Evolutionary conservation across 352 stramenopile genomes (phyloP), one percentile per base, ranked within the genome.

Genomic region (Plasmopara halstedii): DNA sequence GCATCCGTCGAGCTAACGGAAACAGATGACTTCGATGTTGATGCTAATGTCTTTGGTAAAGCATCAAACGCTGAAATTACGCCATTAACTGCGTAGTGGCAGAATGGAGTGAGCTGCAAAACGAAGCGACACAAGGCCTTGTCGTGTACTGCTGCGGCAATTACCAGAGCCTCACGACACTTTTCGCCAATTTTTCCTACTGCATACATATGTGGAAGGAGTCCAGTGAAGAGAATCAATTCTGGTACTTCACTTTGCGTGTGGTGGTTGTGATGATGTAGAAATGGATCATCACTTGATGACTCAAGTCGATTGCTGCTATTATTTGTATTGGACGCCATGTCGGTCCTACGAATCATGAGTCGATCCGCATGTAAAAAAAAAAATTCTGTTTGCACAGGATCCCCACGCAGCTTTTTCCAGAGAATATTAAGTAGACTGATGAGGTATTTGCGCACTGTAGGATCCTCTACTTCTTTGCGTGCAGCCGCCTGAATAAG

Each of bases 381-480:
- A 52, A 94, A 94, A 50, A 94, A 88, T 43, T 94, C 82, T 14
- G 77, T 91, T 64, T 94, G 82, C 27, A 91, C 80, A 3, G 79
- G 82, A 35, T 94, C 78, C 27, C 68, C 67, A 14, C 76, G 77
- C 47, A 94, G 59, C 35, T 94, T 94, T 54, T 90, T 88, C 82
- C 82, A 94, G 10, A 94, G 41, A 6, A 82, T 67, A 46, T 94
- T 87, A 15, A 94, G 70, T 42, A 90, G 52, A 21, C 53, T 85
- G 54, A 94, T 75, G 19, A 94, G 63, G 37, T 81, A 88, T 54
- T 94, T 91, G 44, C 79, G 76, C 14, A 88, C 78, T n/a, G 86
- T 64, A 1, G 75, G 67, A 53, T 94, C 82, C 32, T 90, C 76
- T 27, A 94, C 75, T 42, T 91, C 79, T 37, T 80, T 83, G 32